Conservation (phyloP, 2,329 filamentous ascomycete species). For the Metarhizium sp. region DNA sequence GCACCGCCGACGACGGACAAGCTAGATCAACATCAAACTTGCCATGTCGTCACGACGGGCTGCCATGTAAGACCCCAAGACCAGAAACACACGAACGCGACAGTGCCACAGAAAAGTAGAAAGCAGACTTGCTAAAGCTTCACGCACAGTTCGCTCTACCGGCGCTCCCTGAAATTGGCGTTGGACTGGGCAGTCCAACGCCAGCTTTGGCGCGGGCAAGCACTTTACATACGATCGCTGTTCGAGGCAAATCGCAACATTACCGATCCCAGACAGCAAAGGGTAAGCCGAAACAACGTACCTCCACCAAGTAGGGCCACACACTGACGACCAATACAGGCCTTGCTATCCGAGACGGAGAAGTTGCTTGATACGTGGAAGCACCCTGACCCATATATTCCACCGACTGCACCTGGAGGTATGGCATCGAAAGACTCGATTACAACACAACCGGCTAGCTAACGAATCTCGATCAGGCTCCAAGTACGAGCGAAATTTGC, state of each 20-base stretch:
- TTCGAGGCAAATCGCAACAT: constrained; percentile 91
- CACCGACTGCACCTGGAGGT: constrained; percentile 92
- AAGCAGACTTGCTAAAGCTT: neutral
- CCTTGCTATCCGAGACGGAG: constrained; percentile 79
- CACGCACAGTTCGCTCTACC: constrained; percentile 61
- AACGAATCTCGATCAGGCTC: constrained; percentile 51
- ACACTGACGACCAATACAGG: constrained; percentile 38
- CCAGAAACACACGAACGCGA: neutral
- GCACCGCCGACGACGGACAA: neutral
- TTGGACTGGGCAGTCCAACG: constrained; percentile 94
- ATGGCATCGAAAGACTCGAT: constrained; percentile 18
- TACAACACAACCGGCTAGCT: constrained; percentile 5
- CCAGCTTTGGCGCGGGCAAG: constrained; percentile 89
- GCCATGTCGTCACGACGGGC: constrained; percentile 32
- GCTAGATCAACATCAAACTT: constrained; percentile 5
- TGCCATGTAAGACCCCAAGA: constrained; percentile 33
- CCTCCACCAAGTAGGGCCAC: neutral
- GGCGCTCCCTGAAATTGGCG: constrained; percentile 83
- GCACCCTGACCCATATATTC: constrained; percentile 87
- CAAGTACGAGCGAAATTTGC: constrained; percentile 92
- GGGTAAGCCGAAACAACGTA: constrained; percentile 42
- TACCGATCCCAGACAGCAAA: constrained; percentile 74
- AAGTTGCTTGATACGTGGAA: constrained; percentile 88
- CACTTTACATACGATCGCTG: constrained; percentile 86
- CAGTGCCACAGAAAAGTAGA: neutral